Evolutionary conservation across 495 filamentous ascomycete species (phyloP), one percentile per base, ranked within the genome.

Genomic region (Daldinia grandis): DNA sequence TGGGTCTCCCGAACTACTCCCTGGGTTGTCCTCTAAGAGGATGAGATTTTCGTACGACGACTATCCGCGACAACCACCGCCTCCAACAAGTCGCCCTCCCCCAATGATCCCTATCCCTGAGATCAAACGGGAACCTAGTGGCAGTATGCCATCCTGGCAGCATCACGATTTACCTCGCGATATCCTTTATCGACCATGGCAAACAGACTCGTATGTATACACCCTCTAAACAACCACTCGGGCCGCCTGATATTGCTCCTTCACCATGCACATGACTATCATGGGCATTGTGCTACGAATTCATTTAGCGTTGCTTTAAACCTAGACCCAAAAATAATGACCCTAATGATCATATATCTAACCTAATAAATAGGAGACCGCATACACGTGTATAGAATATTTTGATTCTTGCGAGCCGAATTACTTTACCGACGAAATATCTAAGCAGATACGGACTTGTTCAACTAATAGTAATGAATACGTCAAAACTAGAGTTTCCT

Each of bases 371-470:
- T 82, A 68, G 87, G 88, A 76, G 90, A 92, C 77, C 84, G 84
- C 71, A 93, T 92, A 88, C 82, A 90, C 53, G 83, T 90, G 51
- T 92, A 91, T 79, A 85, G 85, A 12, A 84, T 89, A n/a, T 72
- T 85, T 92, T 71, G 82, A 53, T n/a, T 17, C 25, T 25, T 7
- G 15, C 49, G 49, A 53, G 24, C 15, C 27, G 49, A 24, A 28
- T 58, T 12, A 24, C 6, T 44, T 30, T 10, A 17, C 24, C 56
- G 19, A 38, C 28, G 14, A 12, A 33, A 24, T 54, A 24, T 47
- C 31, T n/a, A 35, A 12, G 7, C 24, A 9, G 10, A 3, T 47
- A 57, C 17, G 14, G 17, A 24, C 49, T 28, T n/a, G 7, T 53
- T 53, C 14, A n/a, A n/a, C 42, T 47, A 47, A 47, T 47, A 47